These are phyloP conservation scores for Metschnikowia proteae DNA, from an alignment of 805 yeast species.

Conservation along the genomic window DNA sequence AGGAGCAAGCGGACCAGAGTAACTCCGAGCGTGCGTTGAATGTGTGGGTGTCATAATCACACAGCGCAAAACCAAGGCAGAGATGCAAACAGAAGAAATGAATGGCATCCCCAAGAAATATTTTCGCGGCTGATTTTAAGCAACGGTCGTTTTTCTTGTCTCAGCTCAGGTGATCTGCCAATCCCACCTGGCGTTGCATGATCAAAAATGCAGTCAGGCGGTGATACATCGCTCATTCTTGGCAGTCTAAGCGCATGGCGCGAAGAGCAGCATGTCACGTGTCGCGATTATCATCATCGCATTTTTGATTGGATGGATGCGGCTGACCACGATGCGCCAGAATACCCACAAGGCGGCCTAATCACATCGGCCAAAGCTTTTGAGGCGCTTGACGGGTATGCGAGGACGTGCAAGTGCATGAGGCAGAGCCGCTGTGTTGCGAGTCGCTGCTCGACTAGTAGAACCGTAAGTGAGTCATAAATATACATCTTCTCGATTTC, in stretches of 20 bases:
- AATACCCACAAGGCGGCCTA: neutral
- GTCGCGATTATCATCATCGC: slow-evolving; percentile 14
- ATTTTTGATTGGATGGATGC: slow-evolving; percentile 10
- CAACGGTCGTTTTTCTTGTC: too few species aligned
- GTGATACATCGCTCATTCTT: too few species aligned
- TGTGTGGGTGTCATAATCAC: slow-evolving; percentile 37
- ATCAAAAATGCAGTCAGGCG: too few species aligned
- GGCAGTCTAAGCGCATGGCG: neutral
- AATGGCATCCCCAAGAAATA: too few species aligned
- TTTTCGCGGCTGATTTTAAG: too few species aligned
- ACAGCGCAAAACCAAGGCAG: neutral
- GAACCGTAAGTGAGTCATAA: neutral
- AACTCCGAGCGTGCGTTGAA: slow-evolving; percentile 27
- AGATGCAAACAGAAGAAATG: neutral
- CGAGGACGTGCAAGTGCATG: neutral
- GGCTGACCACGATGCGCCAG: neutral
- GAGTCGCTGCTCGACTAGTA: neutral
- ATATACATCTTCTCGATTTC: neutral
- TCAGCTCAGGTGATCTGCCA: too few species aligned
- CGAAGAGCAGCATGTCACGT: neutral
- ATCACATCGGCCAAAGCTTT: too few species aligned
- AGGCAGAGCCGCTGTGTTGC: neutral
- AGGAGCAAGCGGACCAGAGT: slow-evolving; percentile 26
- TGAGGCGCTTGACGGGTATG: neutral
- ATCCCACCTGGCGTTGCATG: too few species aligned